Evolutionary conservation across 2,329 filamentous ascomycete species (phyloP), one percentile per base, ranked within the genome.

Genomic region (Dothistroma pini): DNA sequence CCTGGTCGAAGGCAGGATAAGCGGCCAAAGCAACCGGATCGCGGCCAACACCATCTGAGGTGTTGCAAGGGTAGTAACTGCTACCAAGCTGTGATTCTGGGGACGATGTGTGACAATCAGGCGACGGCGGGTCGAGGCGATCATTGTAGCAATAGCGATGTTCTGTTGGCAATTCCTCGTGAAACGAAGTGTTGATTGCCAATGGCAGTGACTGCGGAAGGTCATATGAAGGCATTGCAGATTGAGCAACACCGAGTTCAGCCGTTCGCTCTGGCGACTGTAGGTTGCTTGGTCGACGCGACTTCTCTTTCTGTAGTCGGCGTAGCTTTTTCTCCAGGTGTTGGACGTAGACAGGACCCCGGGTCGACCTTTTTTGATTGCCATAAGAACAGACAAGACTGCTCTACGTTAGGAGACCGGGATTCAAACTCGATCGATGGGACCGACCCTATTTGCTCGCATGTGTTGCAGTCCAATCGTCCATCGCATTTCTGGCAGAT

Each of bases 331-430:
- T 58, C 47, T 59, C 61, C n/a, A 60, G 55, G 51, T 63, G 61
- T 22, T 52, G 52, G 16, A 63, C 53, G 31, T 59, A 63, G 29
- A 51, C 51, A 14, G 54, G 50, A 34, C 54, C 48, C 32, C 61
- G 61, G 22, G 61, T 57, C 54, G 56, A 54, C 54, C 57, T 59
- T 32, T 57, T 57, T 34, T 63, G 61, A n/a, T 54, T 59, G 57
- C 61, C 61, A 52, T 63, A 63, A 3, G 61, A 63, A 54, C 61
- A 63, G 35, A 49, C 54, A 4, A 63, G 61, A 22, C 61, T 63
- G 57, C 9, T 9, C 35, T 14, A 10, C 2, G 50, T 63, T 50
- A 63, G 25, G 6, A 29, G 57, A 50, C 9, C 3, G 31, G 34
- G 25, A 29, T 29, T 29, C 6, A 29, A 1, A 38, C 16, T 16